These are phyloP conservation scores for Lactarius vividus DNA, from an alignment of 768 basidiomycete genomes.

Conservation along the genomic window DNA sequence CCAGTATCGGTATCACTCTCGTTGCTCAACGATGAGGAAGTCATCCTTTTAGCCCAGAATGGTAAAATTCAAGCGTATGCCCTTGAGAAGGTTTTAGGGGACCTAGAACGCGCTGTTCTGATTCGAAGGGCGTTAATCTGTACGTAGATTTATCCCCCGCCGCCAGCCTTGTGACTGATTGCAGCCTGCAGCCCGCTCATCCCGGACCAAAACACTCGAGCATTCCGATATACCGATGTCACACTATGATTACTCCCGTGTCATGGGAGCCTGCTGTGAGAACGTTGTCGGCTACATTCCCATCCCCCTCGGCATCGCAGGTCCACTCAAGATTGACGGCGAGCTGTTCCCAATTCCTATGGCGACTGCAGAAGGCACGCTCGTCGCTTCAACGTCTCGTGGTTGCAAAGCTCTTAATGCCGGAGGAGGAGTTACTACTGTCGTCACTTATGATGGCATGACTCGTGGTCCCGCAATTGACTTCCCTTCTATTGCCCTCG, in stretches of 20 bases:
- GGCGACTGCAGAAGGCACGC: slow-evolving; percentile 99
- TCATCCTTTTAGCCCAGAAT: slow-evolving; percentile 81
- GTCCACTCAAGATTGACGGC: slow-evolving; percentile 90
- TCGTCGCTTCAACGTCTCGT: slow-evolving; percentile 95
- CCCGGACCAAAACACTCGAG: slow-evolving; percentile 81
- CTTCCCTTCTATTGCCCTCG: slow-evolving; percentile 77
- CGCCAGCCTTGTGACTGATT: slow-evolving; percentile 9
- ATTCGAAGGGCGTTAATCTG: slow-evolving; percentile 89
- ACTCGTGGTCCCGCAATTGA: slow-evolving; percentile 98
- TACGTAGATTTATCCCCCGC: slow-evolving; percentile 42
- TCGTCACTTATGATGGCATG: slow-evolving; percentile 91
- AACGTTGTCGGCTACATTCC: slow-evolving; percentile 98
- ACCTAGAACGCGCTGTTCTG: slow-evolving; percentile 81
- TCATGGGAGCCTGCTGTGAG: slow-evolving; percentile 97
- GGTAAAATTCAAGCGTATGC: slow-evolving; percentile 96
- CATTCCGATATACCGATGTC: slow-evolving; percentile 75
- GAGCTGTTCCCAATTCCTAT: slow-evolving; percentile 87
- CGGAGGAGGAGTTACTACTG: slow-evolving; percentile 92
- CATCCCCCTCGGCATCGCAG: slow-evolving; percentile 93
- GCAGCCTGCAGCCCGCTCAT: slow-evolving; percentile 66
- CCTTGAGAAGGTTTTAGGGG: slow-evolving; percentile 90
- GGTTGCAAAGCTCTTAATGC: slow-evolving; percentile 98
- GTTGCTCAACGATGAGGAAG: slow-evolving; percentile 85
- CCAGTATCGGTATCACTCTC: slow-evolving; percentile 55
- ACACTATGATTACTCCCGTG: slow-evolving; percentile 90